Conservation (phyloP, 2,329 filamentous ascomycete genomes). For the Microsporum canis region DNA sequence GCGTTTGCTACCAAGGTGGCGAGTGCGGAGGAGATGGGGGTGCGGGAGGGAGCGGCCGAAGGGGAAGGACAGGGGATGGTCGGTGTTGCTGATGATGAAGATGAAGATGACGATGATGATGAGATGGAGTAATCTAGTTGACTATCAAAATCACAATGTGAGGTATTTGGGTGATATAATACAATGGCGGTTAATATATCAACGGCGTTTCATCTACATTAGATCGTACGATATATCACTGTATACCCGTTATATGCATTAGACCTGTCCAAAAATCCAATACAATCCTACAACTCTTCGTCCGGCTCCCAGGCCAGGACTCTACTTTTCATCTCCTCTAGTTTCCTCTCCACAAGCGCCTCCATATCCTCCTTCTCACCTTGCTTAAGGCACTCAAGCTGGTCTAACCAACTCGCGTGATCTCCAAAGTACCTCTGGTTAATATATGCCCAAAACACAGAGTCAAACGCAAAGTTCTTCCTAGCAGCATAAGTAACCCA, state of each 20-base stretch:
- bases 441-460: conserved; percentile 19
- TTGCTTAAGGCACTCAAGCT: conserved; percentile 13
- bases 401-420: conserved; percentile 12
- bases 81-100: conserved; percentile 54
- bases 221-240: not conserved
- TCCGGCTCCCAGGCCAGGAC: not conserved
- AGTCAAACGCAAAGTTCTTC: conserved; percentile 21
- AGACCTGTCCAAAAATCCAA: not conserved
- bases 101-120: conserved; percentile 55
- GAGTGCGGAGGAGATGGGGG: conserved; percentile 33
- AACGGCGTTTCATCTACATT: not conserved
- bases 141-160: no score
- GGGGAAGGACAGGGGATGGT: conserved; percentile 59
- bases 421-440: conserved; percentile 18
- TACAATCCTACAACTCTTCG: not conserved
- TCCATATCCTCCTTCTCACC: conserved; percentile 15
- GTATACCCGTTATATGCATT: not conserved
- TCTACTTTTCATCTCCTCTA: conserved; percentile 8
- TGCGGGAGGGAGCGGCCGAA: conserved; percentile 43
- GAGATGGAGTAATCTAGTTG: conserved; percentile 31
- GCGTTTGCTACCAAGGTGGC: conserved; percentile 67
- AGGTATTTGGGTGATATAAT: no score
- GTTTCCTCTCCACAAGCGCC: conserved; percentile 14
- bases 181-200: not conserved
- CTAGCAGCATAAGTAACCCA: conserved; percentile 15